A percentile compares a stretch with the other conserved stretches of the same genome.
phyloP scores from a whole-genome alignment of 257 asterid species.

The Prunella vulgaris region DNA sequence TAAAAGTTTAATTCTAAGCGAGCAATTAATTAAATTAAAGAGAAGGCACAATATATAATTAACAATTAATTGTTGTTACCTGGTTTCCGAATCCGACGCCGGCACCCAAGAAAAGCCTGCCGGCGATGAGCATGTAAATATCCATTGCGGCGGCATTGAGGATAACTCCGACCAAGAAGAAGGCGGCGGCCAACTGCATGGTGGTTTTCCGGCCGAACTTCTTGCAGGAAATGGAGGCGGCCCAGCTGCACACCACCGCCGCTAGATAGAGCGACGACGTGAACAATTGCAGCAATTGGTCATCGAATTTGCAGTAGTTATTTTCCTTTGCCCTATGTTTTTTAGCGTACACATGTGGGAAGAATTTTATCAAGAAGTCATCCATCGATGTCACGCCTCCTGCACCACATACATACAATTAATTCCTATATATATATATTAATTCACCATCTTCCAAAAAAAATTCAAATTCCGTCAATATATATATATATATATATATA shows the following conservation, averaged over 20 bases:
- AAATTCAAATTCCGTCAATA: too few species aligned
- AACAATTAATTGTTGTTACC: conserved; percentile 27
- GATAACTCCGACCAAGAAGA: conserved; percentile 41
- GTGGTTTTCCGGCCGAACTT: conserved; percentile 39
- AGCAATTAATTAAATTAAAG: too few species aligned
- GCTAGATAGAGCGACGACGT: conserved; percentile 56
- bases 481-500: too few species aligned
- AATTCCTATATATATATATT: too few species aligned
- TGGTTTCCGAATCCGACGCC: conserved; percentile 64
- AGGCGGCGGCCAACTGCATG: conserved; percentile 36
- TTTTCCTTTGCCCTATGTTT: conserved; percentile 33
- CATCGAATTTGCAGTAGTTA: conserved; percentile 53
- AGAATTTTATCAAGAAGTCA: conserved; percentile 41
- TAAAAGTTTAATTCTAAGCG: too few species aligned
- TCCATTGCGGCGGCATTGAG: conserved; percentile 27
- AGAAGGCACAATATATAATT: too few species aligned
- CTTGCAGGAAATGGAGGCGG: conserved; percentile 34
- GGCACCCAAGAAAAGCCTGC: conserved; percentile 43
- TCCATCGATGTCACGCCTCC: conserved; percentile 68
- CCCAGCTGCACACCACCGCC: conserved; percentile 40
- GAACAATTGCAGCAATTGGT: conserved; percentile 44
- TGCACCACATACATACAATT: background rate
- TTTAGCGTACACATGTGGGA: conserved; percentile 37
- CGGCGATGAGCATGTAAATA: conserved; percentile 36
- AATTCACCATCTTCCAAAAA: too few species aligned